Percentiles rank a stretch among this genome's conserved stretches.
phyloP scores from a whole-genome alignment of 1,139 yeast species.

The Candida frijolesensis region DNA sequence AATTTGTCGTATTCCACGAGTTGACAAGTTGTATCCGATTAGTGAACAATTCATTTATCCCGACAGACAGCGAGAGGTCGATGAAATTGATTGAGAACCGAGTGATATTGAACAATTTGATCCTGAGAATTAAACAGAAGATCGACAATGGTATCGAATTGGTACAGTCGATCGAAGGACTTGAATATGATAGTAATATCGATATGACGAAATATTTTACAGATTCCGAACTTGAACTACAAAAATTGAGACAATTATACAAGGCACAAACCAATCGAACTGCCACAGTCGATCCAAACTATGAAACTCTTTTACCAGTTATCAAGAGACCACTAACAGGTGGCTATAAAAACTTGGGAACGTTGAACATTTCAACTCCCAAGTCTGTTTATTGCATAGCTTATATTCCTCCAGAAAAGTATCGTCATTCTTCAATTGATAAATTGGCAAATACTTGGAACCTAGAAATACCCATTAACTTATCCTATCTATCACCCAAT shows the following conservation, averaged over 20 bases:
- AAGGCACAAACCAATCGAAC: conserved; percentile 15
- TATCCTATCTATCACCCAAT: conserved; percentile 13
- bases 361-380: conserved; percentile 29
- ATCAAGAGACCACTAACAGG: conserved; percentile 20
- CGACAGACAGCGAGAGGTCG: conserved; percentile 16
- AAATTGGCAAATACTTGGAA: conserved; percentile 26
- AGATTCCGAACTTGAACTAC: conserved; percentile 20
- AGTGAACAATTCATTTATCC: conserved; percentile 23
- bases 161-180: conserved; percentile 19
- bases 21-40: conserved; percentile 29
- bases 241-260: conserved; percentile 24
- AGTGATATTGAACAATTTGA: conserved; percentile 30
- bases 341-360: conserved; percentile 17
- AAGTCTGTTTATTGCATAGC: conserved; percentile 26
- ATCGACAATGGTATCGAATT: conserved; percentile 26
- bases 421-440: conserved; percentile 17
- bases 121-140: conserved; percentile 30
- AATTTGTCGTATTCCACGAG: conserved; percentile 43
- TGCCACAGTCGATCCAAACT: conserved; percentile 13
- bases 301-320: conserved; percentile 17
- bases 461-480: conserved; percentile 33
- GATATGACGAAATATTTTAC: conserved; percentile 19
- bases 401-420: conserved; percentile 36
- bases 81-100: conserved; percentile 22
- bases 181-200: conserved; percentile 16